These are phyloP conservation scores for Rhododendron mucronatum DNA, from an alignment of 148 eudicot species.

Conservation along the genomic window DNA sequence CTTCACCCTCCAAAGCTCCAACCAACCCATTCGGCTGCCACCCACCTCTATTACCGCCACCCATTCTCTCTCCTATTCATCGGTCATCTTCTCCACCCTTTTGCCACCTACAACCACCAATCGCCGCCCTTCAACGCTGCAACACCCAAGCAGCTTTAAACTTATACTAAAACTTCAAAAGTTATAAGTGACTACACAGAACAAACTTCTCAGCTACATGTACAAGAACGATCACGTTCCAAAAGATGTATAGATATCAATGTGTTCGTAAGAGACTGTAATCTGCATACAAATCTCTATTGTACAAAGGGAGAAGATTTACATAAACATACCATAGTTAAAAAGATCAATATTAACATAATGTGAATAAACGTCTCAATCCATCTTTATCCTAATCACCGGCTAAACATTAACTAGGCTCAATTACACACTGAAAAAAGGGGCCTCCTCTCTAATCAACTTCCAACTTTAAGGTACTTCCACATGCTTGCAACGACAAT, in stretches of 20 bases:
- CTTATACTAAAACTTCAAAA: not conserved
- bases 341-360: not conserved
- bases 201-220: not conserved
- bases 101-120: not conserved
- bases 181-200: not conserved
- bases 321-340: not conserved
- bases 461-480: slow-evolving; percentile 18
- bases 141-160: not conserved
- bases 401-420: not conserved
- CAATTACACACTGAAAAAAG: not conserved
- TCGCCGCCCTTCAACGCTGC: not conserved
- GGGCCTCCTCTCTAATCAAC: not conserved
- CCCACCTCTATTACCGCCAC: too few relatives aligned
- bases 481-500: slow-evolving; percentile 34
- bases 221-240: not conserved
- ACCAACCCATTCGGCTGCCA: not conserved
- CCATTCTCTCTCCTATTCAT: too few relatives aligned
- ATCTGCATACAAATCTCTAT: not conserved
- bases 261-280: not conserved
- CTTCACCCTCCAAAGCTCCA: not conserved
- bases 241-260: not conserved
- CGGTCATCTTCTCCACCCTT: too few relatives aligned
- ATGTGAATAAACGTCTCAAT: not conserved
- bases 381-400: slow-evolving; percentile 8
- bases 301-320: not conserved